Base-by-base conservation (phyloP, 352 stramenopile genomes). In the Pseudoperonospora humuli region DNA sequence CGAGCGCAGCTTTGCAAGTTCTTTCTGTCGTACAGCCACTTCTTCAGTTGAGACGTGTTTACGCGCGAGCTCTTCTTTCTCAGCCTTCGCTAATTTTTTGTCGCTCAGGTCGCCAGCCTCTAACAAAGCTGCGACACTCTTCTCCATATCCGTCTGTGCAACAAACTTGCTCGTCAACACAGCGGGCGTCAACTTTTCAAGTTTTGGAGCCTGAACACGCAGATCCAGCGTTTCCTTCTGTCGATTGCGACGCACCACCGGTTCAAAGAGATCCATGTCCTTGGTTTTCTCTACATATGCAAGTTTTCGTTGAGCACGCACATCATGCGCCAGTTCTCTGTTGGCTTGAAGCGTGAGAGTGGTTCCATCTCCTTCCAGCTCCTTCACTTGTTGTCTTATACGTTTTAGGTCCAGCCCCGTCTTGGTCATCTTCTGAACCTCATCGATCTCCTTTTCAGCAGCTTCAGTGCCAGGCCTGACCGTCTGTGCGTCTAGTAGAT, bases 191-290 rank as follows among this genome's bases (percentile, higher is more conserved):
- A 90, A 42, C 48, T 84, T 84, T 41, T 86, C 69, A 29, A 87
- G 64, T 59, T 73, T 75, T 1, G 69, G 60, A 20, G 79, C 85
- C 50, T 97, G 93, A n/a, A 84, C 66, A 36, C 91, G 87, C 47
- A 97, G 95, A 67, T 97, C 90, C 33, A 97, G 68, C 31, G 90
- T 97, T 70, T 97, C 90, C 19, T 95, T 96, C 60, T 97, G 67
- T 11, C 93, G 81, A 59, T 97, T 96, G 36, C 82, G 68, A 21
- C 93, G 79, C 39, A 97, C 84, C 9, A 93, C 81, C 0, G 93
- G 69, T 36, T 89, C 84, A 70, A 95, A 97, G 23, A 84, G 39
- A 21, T 90, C 72, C 39, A 97, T 70, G 34, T 97, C 83, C 37
- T 96, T 74, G 14, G 67, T 69, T 50, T 93, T 92, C 29, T 95